Evolutionary conservation across 352 stramenopile genomes (phyloP).

Genomic region (Phytophthora ohioensis): DNA sequence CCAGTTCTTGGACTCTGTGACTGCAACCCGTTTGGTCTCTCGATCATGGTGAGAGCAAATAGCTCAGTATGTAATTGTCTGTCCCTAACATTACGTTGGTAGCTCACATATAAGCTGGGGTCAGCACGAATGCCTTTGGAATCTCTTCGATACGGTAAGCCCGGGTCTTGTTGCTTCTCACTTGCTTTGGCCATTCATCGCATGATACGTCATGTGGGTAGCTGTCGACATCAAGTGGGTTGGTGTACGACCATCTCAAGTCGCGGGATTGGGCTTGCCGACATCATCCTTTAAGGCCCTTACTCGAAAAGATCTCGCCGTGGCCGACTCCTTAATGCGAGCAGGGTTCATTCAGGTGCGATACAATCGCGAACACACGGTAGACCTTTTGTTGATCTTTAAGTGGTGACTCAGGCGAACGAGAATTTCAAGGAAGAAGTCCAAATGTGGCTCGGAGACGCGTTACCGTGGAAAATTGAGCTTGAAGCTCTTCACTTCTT

Average conservation of each 20-base stretch:
- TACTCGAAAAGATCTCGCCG: constrained; percentile 59
- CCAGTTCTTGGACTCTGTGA: constrained; percentile 94
- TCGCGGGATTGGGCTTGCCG: constrained; percentile 58
- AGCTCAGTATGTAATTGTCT: neutral
- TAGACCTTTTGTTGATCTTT: constrained; percentile 13
- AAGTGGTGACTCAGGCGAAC: constrained; percentile 49
- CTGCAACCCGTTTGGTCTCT: constrained; percentile 95
- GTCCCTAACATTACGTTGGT: constrained; percentile 1
- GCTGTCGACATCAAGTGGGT: constrained; percentile 92
- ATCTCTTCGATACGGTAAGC: constrained; percentile 62
- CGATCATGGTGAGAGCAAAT: constrained; percentile 79
- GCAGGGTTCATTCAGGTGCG: constrained; percentile 73
- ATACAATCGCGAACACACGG: neutral
- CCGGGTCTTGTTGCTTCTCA: neutral
- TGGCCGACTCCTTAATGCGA: constrained; percentile 51
- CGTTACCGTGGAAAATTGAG: constrained; percentile 80
- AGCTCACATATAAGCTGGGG: constrained; percentile 92
- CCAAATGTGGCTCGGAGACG: constrained; percentile 51
- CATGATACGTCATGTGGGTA: constrained; percentile 16
- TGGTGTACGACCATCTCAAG: constrained; percentile 89
- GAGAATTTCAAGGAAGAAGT: constrained; percentile 62
- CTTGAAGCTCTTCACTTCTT: constrained; percentile 83
- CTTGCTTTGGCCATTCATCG: constrained; percentile 5
- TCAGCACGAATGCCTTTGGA: constrained; percentile 88
- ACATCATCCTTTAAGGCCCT: constrained; percentile 64